These are phyloP conservation scores for Pinus albicaulis DNA, from an alignment of 75 land plant genomes.

Conservation along the genomic window DNA sequence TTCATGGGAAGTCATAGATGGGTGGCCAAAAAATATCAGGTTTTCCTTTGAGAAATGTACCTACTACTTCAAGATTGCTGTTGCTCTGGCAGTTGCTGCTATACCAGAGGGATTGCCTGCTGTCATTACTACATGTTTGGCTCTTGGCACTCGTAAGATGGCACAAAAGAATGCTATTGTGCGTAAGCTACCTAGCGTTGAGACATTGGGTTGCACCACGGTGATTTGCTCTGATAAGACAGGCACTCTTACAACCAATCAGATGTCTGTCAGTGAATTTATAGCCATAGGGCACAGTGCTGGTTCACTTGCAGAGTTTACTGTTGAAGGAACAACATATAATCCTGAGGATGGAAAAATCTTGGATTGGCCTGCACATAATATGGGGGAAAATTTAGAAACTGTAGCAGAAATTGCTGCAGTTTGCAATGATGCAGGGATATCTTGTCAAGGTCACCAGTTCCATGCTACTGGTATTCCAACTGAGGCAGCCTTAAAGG, in stretches of 20 bases:
- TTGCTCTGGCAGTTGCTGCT: slow-evolving; percentile 89
- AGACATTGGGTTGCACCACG: slow-evolving; percentile 91
- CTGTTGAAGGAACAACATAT: slow-evolving; percentile 88
- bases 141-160: slow-evolving; percentile 89
- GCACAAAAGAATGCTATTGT: slow-evolving; percentile 91
- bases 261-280: slow-evolving; percentile 80
- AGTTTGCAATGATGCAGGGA: slow-evolving; percentile 82
- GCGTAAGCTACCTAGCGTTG: slow-evolving; percentile 88
- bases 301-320: slow-evolving; percentile 31
- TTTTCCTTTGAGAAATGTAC: slow-evolving; percentile 89
- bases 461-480: slow-evolving; percentile 77
- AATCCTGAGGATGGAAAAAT: slow-evolving; percentile 76
- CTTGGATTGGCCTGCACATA: slow-evolving; percentile 43
- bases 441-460: slow-evolving; percentile 36
- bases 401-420: slow-evolving; percentile 69
- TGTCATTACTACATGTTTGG: slow-evolving; percentile 87
- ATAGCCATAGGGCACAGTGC: slow-evolving; percentile 46
- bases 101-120: slow-evolving; percentile 95
- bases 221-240: slow-evolving; percentile 93
- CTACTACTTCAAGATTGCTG: slow-evolving; percentile 84
- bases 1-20: slow-evolving; percentile 63
- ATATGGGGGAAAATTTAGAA: slow-evolving; percentile 59
- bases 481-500: slow-evolving; percentile 96
- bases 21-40: slow-evolving; percentile 57
- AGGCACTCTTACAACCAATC: slow-evolving; percentile 89